These are phyloP conservation scores for Triglochin maritima DNA, from an alignment of 106 monocot species.

Conservation along the genomic window DNA sequence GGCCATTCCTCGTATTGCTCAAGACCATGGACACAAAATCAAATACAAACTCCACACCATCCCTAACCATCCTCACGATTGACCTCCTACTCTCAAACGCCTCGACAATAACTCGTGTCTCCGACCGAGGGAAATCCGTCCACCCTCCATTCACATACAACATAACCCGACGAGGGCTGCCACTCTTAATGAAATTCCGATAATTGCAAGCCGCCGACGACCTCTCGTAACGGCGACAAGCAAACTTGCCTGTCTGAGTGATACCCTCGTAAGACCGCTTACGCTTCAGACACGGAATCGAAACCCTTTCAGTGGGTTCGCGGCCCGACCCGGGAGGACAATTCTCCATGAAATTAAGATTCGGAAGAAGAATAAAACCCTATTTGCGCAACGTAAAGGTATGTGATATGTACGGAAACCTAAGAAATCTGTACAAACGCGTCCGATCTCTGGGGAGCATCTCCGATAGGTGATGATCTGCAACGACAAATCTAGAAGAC, in stretches of 20 bases:
- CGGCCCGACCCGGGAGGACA: no score
- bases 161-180: slow-evolving; percentile 25
- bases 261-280: slow-evolving; percentile 14
- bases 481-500: no score
- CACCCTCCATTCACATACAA: slow-evolving; percentile 28
- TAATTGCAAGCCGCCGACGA: slow-evolving; percentile 16
- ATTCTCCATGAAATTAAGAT: no score
- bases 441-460: no score
- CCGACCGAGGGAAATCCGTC: slow-evolving; percentile 25
- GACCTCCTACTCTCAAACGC: slow-evolving; percentile 31
- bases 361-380: no score
- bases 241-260: slow-evolving; percentile 9
- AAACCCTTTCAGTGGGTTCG: no score
- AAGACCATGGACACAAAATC: slow-evolving; percentile 51
- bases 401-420: no score
- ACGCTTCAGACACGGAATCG: slow-evolving; percentile 18
- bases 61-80: slow-evolving; percentile 4
- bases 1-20: slow-evolving; percentile 25
- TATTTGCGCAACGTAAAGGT: no score
- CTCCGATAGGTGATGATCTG: no score
- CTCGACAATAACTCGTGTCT: slow-evolving; percentile 14
- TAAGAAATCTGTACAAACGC: no score
- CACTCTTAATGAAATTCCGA: slow-evolving; percentile 33
- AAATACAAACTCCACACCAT: slow-evolving; percentile 15
- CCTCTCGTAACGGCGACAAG: slow-evolving; percentile 8